Percentiles rank a stretch among this genome's conserved stretches.
These are phyloP conservation scores for Davidsoniella eucalypti DNA, from an alignment of 2,329 filamentous ascomycete species.

Conservation along the genomic window DNA sequence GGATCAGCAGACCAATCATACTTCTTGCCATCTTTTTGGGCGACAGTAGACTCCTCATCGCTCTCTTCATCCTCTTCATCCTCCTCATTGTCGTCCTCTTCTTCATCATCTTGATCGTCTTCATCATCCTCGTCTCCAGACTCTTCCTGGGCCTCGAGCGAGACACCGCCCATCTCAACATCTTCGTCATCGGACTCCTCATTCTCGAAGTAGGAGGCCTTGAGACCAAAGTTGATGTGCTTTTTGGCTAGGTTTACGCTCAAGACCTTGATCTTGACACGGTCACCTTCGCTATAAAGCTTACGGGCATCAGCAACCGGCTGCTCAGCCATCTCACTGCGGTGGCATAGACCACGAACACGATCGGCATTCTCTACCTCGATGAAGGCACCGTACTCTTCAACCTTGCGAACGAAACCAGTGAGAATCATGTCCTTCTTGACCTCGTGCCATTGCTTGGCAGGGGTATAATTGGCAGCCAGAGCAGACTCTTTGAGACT, in stretches of 20 bases:
- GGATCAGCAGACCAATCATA: slow-evolving; percentile 76
- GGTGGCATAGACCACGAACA: slow-evolving; percentile 84
- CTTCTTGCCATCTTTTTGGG: slow-evolving; percentile 44
- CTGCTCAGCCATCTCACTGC: slow-evolving; percentile 79
- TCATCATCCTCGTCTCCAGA: slow-evolving; percentile 27
- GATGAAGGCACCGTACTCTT: slow-evolving; percentile 90
- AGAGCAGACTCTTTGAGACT: slow-evolving; percentile 75
- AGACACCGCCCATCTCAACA: slow-evolving; percentile 31
- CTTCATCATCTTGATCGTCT: slow-evolving; percentile 23
- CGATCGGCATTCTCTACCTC: slow-evolving; percentile 74
- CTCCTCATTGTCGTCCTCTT: slow-evolving; percentile 18
- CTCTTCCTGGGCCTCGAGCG: slow-evolving; percentile 19
- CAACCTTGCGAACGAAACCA: slow-evolving; percentile 82
- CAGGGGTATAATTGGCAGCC: slow-evolving; percentile 60
- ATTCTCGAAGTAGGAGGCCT: slow-evolving; percentile 75
- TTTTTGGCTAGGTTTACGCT: slow-evolving; percentile 59
- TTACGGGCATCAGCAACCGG: slow-evolving; percentile 70
- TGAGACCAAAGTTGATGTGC: slow-evolving; percentile 77
- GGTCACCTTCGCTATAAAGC: slow-evolving; percentile 76
- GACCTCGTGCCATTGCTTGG: slow-evolving; percentile 59
- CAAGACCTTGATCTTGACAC: slow-evolving; percentile 81
- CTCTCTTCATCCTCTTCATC: slow-evolving; percentile 28
- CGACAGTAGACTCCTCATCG: slow-evolving; percentile 20
- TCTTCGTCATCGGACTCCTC: slow-evolving; percentile 32
- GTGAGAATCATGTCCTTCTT: slow-evolving; percentile 67